Percentiles rank a stretch among this genome's conserved stretches.
phyloP scores from a whole-genome alignment of 495 filamentous ascomycete species.

The Penicillium diatomitis region DNA sequence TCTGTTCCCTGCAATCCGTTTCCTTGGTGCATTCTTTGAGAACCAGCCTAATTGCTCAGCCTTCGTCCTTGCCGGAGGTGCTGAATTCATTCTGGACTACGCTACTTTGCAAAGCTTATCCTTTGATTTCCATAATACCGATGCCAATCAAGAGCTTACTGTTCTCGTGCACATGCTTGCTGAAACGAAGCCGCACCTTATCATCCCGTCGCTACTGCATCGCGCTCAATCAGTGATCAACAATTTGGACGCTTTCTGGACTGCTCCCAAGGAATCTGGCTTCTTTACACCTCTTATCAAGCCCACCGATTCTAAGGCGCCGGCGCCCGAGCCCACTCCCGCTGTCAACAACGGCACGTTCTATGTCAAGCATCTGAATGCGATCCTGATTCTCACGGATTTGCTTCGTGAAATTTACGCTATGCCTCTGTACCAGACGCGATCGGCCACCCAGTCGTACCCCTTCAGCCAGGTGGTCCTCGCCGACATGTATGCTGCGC shows the following conservation, averaged over 20 bases:
- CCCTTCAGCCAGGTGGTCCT: conserved; percentile 66
- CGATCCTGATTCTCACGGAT: conserved; percentile 62
- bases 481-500: conserved; percentile 62
- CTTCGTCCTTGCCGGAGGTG: conserved; percentile 70
- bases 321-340: conserved; percentile 6
- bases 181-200: conserved; percentile 73
- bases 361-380: conserved; percentile 67
- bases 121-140: conserved; percentile 60
- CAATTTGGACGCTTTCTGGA: conserved; percentile 54
- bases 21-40: conserved; percentile 67
- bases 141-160: conserved; percentile 54
- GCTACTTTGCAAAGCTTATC: conserved; percentile 69
- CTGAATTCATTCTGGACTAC: conserved; percentile 78
- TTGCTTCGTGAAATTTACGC: conserved; percentile 67
- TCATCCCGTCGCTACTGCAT: conserved; percentile 69
- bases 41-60: conserved; percentile 65
- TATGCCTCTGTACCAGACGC: conserved; percentile 50
- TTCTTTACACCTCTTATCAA: conserved; percentile 60
- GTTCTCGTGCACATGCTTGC: conserved; percentile 70
- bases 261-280: conserved; percentile 37
- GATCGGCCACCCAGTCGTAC: conserved; percentile 41
- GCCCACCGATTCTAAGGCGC: conserved; percentile 16
- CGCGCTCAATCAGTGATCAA: conserved; percentile 61
- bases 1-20: conserved; percentile 62
- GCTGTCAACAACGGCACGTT: conserved; percentile 53